phyloP scores from a whole-genome alignment of 2,329 filamentous ascomycete species.

The Scedosporium minutisporum region DNA sequence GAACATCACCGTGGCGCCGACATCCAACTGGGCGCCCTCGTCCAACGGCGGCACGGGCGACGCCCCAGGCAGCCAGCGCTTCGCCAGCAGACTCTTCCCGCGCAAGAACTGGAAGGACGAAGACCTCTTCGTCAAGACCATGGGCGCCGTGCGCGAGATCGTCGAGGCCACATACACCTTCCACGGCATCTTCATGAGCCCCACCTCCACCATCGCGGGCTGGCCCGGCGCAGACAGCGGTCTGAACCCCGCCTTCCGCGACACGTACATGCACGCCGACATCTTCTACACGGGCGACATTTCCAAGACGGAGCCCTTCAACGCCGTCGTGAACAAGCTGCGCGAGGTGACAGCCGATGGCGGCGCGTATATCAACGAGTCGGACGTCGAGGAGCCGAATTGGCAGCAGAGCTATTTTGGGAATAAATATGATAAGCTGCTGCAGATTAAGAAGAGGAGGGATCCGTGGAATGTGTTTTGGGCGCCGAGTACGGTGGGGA shows the following conservation, averaged over 20 bases:
- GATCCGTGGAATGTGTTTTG: conserved; percentile 39
- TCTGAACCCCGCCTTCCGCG: conserved; percentile 35
- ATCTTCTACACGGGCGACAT: conserved; percentile 15
- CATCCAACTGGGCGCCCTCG: conserved; percentile 8
- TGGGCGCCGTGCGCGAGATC: conserved; percentile 21
- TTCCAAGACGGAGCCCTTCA: conserved; percentile 14
- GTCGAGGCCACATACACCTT: conserved; percentile 26
- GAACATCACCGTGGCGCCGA: conserved; percentile 15
- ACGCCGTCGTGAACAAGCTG: conserved; percentile 16
- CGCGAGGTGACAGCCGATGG: conserved; percentile 26
- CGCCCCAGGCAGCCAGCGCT: conserved; percentile 18
- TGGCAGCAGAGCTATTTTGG: conserved; percentile 39
- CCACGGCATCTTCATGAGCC: conserved; percentile 22
- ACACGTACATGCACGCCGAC: conserved; percentile 22
- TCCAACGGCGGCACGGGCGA: conserved; percentile 15
- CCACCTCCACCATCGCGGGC: conserved; percentile 18
- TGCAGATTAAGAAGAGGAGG: conserved; percentile 35
- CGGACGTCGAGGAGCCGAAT: conserved; percentile 35
- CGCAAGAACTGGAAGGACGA: conserved; percentile 17
- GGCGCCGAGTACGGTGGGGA: conserved; percentile 38
- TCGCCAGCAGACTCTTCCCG: conserved; percentile 23
- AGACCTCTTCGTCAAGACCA: conserved; percentile 15
- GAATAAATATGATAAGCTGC: conserved; percentile 29
- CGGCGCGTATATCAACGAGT: conserved; percentile 43
- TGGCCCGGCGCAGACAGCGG: conserved; percentile 22